Evolutionary conservation across 2,329 filamentous ascomycete genomes (phyloP).

Genomic region (Claviceps humidiphila): DNA sequence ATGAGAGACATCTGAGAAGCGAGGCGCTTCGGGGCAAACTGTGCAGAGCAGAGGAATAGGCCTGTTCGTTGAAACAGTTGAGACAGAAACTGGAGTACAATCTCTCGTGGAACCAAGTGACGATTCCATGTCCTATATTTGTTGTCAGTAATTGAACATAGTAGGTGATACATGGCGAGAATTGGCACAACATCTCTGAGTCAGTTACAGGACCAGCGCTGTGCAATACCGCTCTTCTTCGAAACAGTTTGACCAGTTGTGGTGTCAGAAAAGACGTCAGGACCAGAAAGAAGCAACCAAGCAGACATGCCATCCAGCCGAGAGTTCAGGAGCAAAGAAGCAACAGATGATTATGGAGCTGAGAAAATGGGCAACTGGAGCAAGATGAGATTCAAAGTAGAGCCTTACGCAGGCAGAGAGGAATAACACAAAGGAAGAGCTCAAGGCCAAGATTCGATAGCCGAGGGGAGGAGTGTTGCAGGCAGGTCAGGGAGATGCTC

Average conservation of each 20-base stretch:
- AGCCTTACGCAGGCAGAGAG: conserved; percentile 2
- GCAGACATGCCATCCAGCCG: conserved; percentile 4
- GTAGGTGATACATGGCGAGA: conserved; percentile 5
- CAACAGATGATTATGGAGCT: conserved; percentile 8
- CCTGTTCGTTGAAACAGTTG: conserved; percentile 13
- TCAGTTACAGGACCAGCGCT: conserved; percentile 2
- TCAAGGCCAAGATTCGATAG: background rate
- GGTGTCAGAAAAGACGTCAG: background rate
- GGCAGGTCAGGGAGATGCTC: conserved; percentile 3
- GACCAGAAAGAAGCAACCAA: conserved; percentile 16
- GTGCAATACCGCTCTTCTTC: background rate
- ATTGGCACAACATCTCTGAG: conserved; percentile 3
- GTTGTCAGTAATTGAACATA: conserved; percentile 8
- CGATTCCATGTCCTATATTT: conserved; percentile 25
- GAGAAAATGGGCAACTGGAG: conserved; percentile 15
- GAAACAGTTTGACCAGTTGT: background rate
- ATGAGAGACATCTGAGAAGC: conserved; percentile 83
- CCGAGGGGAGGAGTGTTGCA: background rate
- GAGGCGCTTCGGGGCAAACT: conserved; percentile 67
- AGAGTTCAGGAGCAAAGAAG: conserved; percentile 12
- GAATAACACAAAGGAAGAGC: conserved; percentile 2
- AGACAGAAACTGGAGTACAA: conserved; percentile 10
- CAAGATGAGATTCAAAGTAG: conserved; percentile 6
- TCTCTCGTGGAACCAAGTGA: conserved; percentile 12
- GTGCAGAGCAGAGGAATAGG: conserved; percentile 62